A percentile compares a stretch with the other conserved stretches of the same genome.
Conservation (phyloP, 2,329 filamentous ascomycete genomes). For the Ramularia endophylla region DNA sequence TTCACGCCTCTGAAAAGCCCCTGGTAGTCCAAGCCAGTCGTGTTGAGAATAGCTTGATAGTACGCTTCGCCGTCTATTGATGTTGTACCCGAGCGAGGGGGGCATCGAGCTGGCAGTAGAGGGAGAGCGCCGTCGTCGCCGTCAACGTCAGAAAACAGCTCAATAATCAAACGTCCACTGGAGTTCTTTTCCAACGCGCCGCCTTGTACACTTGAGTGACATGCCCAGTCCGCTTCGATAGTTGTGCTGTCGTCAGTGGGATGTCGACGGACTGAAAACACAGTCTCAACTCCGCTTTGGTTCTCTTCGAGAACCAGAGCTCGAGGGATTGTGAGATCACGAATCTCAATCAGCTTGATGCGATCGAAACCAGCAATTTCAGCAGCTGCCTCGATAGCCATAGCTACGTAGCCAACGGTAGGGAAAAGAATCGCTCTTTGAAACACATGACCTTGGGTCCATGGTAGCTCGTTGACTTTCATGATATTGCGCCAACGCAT, state of each 20-base stretch:
- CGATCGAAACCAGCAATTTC: constrained; percentile 11
- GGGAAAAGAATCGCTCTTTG: constrained; percentile 30
- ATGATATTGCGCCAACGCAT: constrained; percentile 15
- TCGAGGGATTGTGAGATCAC: constrained; percentile 13
- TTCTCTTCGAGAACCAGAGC: constrained; percentile 16
- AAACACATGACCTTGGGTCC: constrained; percentile 31
- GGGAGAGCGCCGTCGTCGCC: neutral
- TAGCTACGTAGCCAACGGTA: constrained; percentile 19
- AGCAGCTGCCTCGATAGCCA: constrained; percentile 19
- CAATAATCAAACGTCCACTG: constrained; percentile 12
- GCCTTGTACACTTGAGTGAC: constrained; percentile 10
- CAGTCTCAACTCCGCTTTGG: constrained; percentile 12
- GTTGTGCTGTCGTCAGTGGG: constrained; percentile 26
- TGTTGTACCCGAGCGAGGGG: constrained; percentile 15
- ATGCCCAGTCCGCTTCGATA: constrained; percentile 26
- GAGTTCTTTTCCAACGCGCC: constrained; percentile 13
- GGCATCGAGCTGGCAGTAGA: constrained; percentile 11
- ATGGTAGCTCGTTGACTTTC: constrained; percentile 23
- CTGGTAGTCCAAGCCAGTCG: constrained; percentile 15
- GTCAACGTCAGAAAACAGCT: constrained; percentile 6
- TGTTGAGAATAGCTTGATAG: constrained; percentile 14
- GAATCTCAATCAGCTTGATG: constrained; percentile 14
- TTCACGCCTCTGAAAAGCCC: constrained; percentile 17
- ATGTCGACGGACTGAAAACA: constrained; percentile 27
- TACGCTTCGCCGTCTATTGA: constrained; percentile 16